Evolutionary conservation across 2,329 filamentous ascomycete genomes (phyloP), one percentile per base, ranked within the genome.

Genomic region (Hortaea werneckii): DNA sequence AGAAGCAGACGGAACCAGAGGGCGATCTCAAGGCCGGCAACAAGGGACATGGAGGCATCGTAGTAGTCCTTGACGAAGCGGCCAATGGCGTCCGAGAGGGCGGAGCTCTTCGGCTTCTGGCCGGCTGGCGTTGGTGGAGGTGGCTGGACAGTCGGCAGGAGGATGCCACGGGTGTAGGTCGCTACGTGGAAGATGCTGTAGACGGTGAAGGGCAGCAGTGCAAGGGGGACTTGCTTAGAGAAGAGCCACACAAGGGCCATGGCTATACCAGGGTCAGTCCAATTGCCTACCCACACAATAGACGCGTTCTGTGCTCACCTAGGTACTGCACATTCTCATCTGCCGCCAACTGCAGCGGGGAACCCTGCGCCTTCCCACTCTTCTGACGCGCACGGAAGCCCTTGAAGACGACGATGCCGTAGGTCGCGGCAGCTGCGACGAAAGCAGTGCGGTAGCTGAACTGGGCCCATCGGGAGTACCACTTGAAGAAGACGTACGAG

Each of bases 281-380:
- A 7, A n/a, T 39, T 10, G 10, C 10, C 6, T 3, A 11, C 12
- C 37, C 30, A 6, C 11, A 5, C 13, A 29, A 12, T 6, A n/a
- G 9, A 10, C 48, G 40, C 46, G 42, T 27, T 42, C 9, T 32
- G 30, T 27, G 71, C 87, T 65, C 77, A 96, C 92, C 75, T 50
- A 98, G 77, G 66, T 98, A 98, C 70, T 96, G 92, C 43, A 98
- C 87, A 68, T 98, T 98, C 77, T 98, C 92, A 65, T 98, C 92
- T 9, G 80, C 75, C 46, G 83, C 73, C 54, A 95, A 72, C 50
- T 81, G 77, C 48, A 90, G 45, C 41, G 76, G 67, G 48, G 84
- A 79, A 68, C 70, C 64, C 63, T 76, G 79, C 41, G 55, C 51
- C 58, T 80, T 80, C 53, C 83, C 82, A 42, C 81, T 75, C 76